phyloP scores from a whole-genome alignment of 164 flowering plant species.

The Protea cynaroides region DNA sequence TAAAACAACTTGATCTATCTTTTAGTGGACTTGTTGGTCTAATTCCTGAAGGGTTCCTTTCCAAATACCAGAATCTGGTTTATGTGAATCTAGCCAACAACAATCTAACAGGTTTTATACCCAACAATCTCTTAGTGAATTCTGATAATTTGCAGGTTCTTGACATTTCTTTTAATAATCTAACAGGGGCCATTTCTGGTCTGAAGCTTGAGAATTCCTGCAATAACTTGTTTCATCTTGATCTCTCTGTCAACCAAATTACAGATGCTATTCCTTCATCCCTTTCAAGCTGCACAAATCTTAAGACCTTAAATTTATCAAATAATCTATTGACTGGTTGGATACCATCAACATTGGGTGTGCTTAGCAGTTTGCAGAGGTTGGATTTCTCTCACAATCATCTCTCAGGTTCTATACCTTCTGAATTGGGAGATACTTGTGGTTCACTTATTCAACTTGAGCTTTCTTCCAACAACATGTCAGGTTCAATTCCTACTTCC shows the following conservation, averaged over 20 bases:
- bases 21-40: conserved; percentile 42
- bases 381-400: conserved; percentile 68
- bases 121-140: conserved; percentile 33
- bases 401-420: conserved; percentile 57
- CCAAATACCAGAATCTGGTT: conserved; percentile 42
- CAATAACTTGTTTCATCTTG: conserved; percentile 45
- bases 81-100: conserved; percentile 50
- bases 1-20: conserved; percentile 59
- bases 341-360: conserved; percentile 45
- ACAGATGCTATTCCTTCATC: conserved; percentile 42
- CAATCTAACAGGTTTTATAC: conserved; percentile 55
- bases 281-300: conserved; percentile 52
- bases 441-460: conserved; percentile 45
- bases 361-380: conserved; percentile 40
- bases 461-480: conserved; percentile 55
- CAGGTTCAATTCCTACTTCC: conserved; percentile 55
- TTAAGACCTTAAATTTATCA: conserved; percentile 42
- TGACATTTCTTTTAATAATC: conserved; percentile 73
- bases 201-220: conserved; percentile 36
- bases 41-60: conserved; percentile 43
- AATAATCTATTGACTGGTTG: conserved; percentile 44
- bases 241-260: conserved; percentile 54
- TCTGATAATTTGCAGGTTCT: conserved; percentile 47
- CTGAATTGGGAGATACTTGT: conserved; percentile 52
- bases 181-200: conserved; percentile 53